phyloP scores from a whole-genome alignment of 805 yeast genomes.

The Diddensiella caesifluorescens region DNA sequence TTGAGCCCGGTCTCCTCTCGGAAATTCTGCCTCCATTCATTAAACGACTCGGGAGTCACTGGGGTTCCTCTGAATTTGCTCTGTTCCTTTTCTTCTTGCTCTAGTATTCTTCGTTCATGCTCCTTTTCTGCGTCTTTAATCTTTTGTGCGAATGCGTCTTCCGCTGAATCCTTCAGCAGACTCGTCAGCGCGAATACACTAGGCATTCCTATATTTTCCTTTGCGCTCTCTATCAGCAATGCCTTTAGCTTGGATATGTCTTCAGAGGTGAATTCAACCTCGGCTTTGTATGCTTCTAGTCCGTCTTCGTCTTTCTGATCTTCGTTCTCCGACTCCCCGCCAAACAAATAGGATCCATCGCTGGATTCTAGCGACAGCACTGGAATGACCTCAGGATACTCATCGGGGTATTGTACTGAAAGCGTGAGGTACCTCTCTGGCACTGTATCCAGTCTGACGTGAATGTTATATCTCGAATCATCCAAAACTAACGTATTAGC shows the following conservation, averaged over 20 bases:
- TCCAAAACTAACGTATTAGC: slow-evolving; percentile 29
- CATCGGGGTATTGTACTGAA: slow-evolving; percentile 65
- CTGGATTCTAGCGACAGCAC: slow-evolving; percentile 40
- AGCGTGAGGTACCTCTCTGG: slow-evolving; percentile 52
- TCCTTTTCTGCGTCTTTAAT: slow-evolving; percentile 48
- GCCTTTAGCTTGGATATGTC: slow-evolving; percentile 27
- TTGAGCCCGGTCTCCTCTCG: slow-evolving; percentile 70
- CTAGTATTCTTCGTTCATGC: slow-evolving; percentile 54
- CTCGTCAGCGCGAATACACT: slow-evolving; percentile 77
- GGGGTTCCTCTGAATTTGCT: slow-evolving; percentile 87
- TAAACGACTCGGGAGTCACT: slow-evolving; percentile 73
- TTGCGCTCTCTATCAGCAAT: slow-evolving; percentile 41
- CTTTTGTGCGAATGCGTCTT: slow-evolving; percentile 55
- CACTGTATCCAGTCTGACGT: slow-evolving; percentile 60
- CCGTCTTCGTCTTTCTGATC: slow-evolving; percentile 43
- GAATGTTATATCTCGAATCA: slow-evolving; percentile 50
- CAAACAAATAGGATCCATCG: slow-evolving; percentile 30
- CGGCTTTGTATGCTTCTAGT: slow-evolving; percentile 41
- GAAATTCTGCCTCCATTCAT: slow-evolving; percentile 66
- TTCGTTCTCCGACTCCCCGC: slow-evolving; percentile 43
- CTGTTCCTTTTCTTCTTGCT: slow-evolving; percentile 76
- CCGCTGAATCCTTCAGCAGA: slow-evolving; percentile 76
- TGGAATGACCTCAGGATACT: slow-evolving; percentile 80
- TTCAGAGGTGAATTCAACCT: slow-evolving; percentile 42
- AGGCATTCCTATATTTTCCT: slow-evolving; percentile 85